Evolutionary conservation across 176 grass and related monocot genomes (phyloP).

Genomic region (Cenchrus purpureus): DNA sequence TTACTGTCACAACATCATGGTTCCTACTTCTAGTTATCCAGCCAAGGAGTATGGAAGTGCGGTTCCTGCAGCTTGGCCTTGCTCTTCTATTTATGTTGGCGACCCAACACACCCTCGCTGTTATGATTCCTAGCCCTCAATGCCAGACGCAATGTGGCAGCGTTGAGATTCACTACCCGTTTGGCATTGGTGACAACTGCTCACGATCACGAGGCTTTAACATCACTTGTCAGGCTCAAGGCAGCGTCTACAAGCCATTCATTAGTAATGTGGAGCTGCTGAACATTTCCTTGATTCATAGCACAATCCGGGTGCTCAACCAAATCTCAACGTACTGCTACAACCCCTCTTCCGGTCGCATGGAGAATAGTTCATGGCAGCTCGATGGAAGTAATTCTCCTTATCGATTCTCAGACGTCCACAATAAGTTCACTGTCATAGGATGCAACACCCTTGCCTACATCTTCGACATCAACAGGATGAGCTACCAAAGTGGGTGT

Average conservation of each 20-base stretch:
- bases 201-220: neutral
- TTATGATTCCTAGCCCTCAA: neutral
- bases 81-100: neutral
- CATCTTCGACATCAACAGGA: rapidly evolving
- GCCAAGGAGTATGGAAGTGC: neutral
- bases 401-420: neutral
- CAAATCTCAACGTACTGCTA: neutral
- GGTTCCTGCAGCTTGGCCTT: neutral
- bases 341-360: neutral
- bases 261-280: neutral
- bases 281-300: neutral
- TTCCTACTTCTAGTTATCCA: neutral
- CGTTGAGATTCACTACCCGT: slow-evolving; percentile 50
- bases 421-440: slow-evolving; percentile 56
- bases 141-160: slow-evolving; percentile 41
- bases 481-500: slow-evolving; percentile 29
- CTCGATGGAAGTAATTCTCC: neutral
- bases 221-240: neutral
- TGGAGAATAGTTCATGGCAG: neutral
- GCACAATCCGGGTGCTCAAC: neutral
- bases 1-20: neutral
- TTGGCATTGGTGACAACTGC: slow-evolving; percentile 48
- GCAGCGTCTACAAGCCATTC: neutral
- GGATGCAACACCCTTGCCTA: slow-evolving; percentile 43
- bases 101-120: neutral